phyloP scores from a whole-genome alignment of 768 basidiomycete species.

The Glaciozyma martinii region DNA sequence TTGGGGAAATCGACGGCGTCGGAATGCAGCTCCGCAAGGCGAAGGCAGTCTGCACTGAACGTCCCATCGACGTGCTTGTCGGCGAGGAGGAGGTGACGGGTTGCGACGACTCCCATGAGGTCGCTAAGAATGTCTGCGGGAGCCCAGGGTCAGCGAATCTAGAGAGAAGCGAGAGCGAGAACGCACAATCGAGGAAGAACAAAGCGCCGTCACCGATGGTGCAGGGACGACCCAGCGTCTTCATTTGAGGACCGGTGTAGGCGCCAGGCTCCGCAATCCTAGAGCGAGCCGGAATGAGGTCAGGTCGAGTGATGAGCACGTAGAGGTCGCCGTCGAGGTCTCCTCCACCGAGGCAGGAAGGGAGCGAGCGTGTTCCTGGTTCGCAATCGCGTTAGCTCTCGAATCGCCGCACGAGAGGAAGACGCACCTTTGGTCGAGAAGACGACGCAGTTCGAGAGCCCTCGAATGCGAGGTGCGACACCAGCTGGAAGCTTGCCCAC shows the following conservation, averaged over 20 bases:
- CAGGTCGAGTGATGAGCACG: slow-evolving; percentile 1
- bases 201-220: slow-evolving; percentile 9
- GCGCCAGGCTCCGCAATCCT: slow-evolving; percentile 11
- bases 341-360: slow-evolving; percentile 20
- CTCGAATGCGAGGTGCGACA: neutral
- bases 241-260: no score
- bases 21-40: slow-evolving; percentile 8
- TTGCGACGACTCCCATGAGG: slow-evolving; percentile 6
- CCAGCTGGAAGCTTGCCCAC: slow-evolving; percentile 5
- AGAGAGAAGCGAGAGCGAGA: neutral
- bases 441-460: slow-evolving; percentile 22
- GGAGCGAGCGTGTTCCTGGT: slow-evolving; percentile 4
- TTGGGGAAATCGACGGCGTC: slow-evolving; percentile 24
- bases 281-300: slow-evolving; percentile 1
- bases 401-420: neutral
- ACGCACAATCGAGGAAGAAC: slow-evolving; percentile 11
- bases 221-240: neutral
- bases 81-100: slow-evolving; percentile 9
- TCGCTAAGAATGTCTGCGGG: slow-evolving; percentile 14
- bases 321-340: slow-evolving; percentile 24
- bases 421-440: slow-evolving; percentile 12
- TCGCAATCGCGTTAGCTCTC: neutral
- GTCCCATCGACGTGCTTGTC: neutral
- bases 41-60: neutral
- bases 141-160: no score